phyloP scores from a whole-genome alignment of 768 basidiomycete species.

The Hortiboletus flavorubellus region DNA sequence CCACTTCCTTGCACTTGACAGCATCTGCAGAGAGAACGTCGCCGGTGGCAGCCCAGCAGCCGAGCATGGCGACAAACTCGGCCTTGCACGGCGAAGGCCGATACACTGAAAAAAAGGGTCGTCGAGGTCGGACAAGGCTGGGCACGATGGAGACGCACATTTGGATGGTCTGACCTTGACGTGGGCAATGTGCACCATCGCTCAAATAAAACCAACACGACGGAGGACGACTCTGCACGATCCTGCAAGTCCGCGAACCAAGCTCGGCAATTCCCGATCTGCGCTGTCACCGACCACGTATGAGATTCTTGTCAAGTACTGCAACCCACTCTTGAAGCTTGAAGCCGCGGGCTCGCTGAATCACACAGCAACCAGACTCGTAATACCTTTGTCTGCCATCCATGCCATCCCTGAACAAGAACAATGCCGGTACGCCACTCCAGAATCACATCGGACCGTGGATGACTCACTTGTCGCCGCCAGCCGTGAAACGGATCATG shows the following conservation, averaged over 20 bases:
- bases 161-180: conserved; percentile 79
- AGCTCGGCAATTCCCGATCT: conserved; percentile 14
- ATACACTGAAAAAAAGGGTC: conserved; percentile 2
- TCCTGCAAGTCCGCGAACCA: conserved; percentile 9
- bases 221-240: too few species aligned
- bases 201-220: too few species aligned
- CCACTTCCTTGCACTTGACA: conserved; percentile 52
- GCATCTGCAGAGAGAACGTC: conserved; percentile 53
- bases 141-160: conserved; percentile 40
- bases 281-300: conserved; percentile 7
- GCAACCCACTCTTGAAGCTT: too few species aligned
- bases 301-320: neutral
- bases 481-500: conserved; percentile 96
- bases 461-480: neutral
- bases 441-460: neutral
- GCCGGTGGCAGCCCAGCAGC: conserved; percentile 77
- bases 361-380: neutral
- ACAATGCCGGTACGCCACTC: conserved; percentile 69
- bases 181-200: conserved; percentile 68
- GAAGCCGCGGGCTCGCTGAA: too few species aligned
- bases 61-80: conserved; percentile 75
- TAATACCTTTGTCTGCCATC: neutral
- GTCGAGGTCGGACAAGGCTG: neutral
- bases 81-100: conserved; percentile 25
- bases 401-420: conserved; percentile 68